Evolutionary conservation across 192 early-diverging fungal species (phyloP).

Genomic region (Umbelopsis sp.): DNA sequence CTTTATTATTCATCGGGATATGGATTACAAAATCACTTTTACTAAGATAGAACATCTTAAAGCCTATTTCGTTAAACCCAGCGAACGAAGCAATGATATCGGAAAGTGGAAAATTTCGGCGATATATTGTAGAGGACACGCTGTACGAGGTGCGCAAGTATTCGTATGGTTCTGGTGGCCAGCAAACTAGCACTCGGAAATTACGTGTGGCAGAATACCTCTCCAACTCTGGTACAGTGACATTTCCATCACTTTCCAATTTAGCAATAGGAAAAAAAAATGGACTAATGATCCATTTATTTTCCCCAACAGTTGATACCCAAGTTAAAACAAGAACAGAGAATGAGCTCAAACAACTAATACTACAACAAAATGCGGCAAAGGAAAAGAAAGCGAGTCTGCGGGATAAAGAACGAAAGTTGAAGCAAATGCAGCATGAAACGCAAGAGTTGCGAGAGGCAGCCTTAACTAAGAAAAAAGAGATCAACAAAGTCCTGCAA

Average conservation of each 20-base stretch:
- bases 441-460: not conserved
- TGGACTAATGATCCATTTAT: not conserved
- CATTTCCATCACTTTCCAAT: conserved; percentile 2
- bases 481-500: not conserved
- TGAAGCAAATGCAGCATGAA: not conserved
- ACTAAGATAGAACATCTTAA: not conserved
- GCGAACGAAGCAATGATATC: conserved; percentile 16
- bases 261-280: not conserved
- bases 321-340: not conserved
- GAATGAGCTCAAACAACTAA: not conserved
- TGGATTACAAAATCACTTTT: not conserved
- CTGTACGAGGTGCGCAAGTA: conserved; percentile 28
- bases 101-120: conserved; percentile 17
- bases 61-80: conserved; percentile 34
- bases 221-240: conserved; percentile 24
- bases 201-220: conserved; percentile 21
- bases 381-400: not conserved
- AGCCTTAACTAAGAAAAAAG: not conserved
- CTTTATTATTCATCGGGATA: not conserved
- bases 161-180: conserved; percentile 30
- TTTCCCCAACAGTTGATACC: not conserved
- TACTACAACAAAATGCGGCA: not conserved
- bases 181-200: conserved; percentile 22
- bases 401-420: not conserved
- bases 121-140: conserved; percentile 27